Conservation (phyloP, 1,139 yeast genomes). For the Candida pseudocylindracea region DNA sequence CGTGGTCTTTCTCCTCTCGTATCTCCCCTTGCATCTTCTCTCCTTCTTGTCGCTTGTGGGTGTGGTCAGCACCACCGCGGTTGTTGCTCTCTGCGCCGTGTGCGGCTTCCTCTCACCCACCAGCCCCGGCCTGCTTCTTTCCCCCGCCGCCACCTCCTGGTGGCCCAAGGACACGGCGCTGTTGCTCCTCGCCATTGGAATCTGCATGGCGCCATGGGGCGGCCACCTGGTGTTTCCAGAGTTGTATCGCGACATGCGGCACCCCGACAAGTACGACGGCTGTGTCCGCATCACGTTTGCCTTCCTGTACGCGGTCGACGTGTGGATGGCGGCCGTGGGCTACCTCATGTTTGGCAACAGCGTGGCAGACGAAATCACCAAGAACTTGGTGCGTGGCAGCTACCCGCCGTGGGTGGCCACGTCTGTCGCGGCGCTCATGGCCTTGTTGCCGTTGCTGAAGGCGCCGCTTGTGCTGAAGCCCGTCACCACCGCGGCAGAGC, state of each 20-base stretch:
- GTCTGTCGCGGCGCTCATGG: conserved; percentile 13
- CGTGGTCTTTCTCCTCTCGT: conserved; percentile 34
- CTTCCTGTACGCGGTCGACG: conserved; percentile 13
- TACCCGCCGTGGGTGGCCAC: conserved; percentile 13
- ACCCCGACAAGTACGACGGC: conserved; percentile 21
- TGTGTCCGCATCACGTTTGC: conserved; percentile 13
- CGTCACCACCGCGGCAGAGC: conserved; percentile 17
- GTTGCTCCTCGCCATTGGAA: conserved; percentile 43
- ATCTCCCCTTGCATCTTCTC: conserved; percentile 50
- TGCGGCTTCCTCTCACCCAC: conserved; percentile 36
- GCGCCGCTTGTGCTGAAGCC: conserved; percentile 18
- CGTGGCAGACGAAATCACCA: conserved; percentile 16
- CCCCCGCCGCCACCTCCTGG: conserved; percentile 23
- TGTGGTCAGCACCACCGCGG: conserved; percentile 42
- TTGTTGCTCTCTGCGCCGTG: conserved; percentile 30
- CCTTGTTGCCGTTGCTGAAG: conserved; percentile 17
- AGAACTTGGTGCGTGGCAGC: conserved; percentile 14
- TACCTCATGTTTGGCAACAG: conserved; percentile 17
- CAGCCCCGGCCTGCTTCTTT: conserved; percentile 45
- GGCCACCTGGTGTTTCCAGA: conserved; percentile 81
- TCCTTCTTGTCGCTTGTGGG: conserved; percentile 61
- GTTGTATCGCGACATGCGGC: conserved; percentile 63
- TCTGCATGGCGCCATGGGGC: conserved; percentile 78
- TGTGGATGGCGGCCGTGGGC: conserved; percentile 13
- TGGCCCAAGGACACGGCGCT: conserved; percentile 28